These are phyloP conservation scores for Phytophthora nicotianae DNA, from an alignment of 352 stramenopile species.

Conservation along the genomic window DNA sequence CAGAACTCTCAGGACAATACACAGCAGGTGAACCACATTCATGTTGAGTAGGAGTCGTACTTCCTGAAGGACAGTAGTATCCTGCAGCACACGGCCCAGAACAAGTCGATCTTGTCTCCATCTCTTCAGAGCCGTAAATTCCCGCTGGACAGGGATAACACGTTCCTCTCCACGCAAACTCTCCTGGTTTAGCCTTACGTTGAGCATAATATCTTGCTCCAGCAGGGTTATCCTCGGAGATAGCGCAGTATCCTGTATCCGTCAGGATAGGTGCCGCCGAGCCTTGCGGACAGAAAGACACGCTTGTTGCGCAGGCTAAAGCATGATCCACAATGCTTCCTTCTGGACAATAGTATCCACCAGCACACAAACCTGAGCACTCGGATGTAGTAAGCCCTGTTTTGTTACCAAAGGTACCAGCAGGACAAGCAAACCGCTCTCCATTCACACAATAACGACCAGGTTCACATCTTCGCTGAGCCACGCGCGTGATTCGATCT, in stretches of 20 bases:
- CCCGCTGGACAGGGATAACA: slow-evolving; percentile 74
- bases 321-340: slow-evolving; percentile 52
- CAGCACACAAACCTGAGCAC: slow-evolving; percentile 65
- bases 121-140: slow-evolving; percentile 48
- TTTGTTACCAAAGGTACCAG: slow-evolving; percentile 59
- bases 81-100: slow-evolving; percentile 61
- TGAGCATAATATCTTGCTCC: slow-evolving; percentile 36
- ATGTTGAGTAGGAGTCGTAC: slow-evolving; percentile 41
- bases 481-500: slow-evolving; percentile 33
- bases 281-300: slow-evolving; percentile 46
- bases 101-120: slow-evolving; percentile 55
- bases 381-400: slow-evolving; percentile 37
- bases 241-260: slow-evolving; percentile 42
- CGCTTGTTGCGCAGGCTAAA: slow-evolving; percentile 35
- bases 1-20: slow-evolving; percentile 53
- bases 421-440: slow-evolving; percentile 42
- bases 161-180: slow-evolving; percentile 62
- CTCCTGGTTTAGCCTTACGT: slow-evolving; percentile 40
- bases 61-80: slow-evolving; percentile 71
- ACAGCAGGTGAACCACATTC: slow-evolving; percentile 55
- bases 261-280: slow-evolving; percentile 28
- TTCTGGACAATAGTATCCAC: slow-evolving; percentile 70
- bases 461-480: slow-evolving; percentile 56
- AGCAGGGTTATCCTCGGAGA: slow-evolving; percentile 5
- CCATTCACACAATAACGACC: slow-evolving; percentile 65